Evolutionary conservation across 2,329 filamentous ascomycete genomes (phyloP).

Genomic region (Scedosporium minutisporum): DNA sequence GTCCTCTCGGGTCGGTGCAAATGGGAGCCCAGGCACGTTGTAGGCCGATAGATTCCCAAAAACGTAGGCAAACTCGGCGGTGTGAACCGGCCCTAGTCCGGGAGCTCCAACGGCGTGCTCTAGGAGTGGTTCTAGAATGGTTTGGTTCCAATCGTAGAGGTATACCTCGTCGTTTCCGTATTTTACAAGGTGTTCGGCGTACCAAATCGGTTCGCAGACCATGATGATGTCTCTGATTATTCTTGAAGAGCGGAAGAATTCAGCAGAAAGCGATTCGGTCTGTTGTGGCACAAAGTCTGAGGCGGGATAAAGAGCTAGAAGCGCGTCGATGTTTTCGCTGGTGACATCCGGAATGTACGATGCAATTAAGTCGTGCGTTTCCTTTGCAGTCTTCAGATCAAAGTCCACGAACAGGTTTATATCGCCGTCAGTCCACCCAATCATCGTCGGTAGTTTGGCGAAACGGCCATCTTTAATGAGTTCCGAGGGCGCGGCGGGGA

Average conservation of each 20-base stretch:
- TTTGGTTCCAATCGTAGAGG: conserved; percentile 44
- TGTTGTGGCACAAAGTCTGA: conserved; percentile 30
- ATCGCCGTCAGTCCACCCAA: conserved; percentile 42
- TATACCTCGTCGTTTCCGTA: conserved; percentile 29
- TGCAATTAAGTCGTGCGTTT: conserved; percentile 29
- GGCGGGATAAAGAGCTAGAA: conserved; percentile 41
- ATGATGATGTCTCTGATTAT: conserved; percentile 43
- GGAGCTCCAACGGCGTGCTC: conserved; percentile 18
- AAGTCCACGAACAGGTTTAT: conserved; percentile 30
- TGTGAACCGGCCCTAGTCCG: conserved; percentile 38
- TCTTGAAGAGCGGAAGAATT: conserved; percentile 40
- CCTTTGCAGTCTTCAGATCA: conserved; percentile 25
- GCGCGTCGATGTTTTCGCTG: conserved; percentile 21
- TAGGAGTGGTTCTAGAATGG: conserved; percentile 37
- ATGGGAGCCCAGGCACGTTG: conserved; percentile 23
- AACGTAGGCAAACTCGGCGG: conserved; percentile 42
- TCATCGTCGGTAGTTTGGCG: conserved; percentile 52
- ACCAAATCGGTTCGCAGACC: conserved; percentile 35
- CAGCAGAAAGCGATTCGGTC: conserved; percentile 27
- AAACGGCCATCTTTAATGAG: conserved; percentile 49
- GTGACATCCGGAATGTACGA: conserved; percentile 28
- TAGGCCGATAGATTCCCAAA: conserved; percentile 37
- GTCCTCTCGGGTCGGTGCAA: conserved; percentile 28
- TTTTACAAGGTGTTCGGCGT: conserved; percentile 27
- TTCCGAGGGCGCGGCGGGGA: conserved; percentile 32